Evolutionary conservation across 2,329 filamentous ascomycete species (phyloP).

Genomic region (Fusarium sp.): DNA sequence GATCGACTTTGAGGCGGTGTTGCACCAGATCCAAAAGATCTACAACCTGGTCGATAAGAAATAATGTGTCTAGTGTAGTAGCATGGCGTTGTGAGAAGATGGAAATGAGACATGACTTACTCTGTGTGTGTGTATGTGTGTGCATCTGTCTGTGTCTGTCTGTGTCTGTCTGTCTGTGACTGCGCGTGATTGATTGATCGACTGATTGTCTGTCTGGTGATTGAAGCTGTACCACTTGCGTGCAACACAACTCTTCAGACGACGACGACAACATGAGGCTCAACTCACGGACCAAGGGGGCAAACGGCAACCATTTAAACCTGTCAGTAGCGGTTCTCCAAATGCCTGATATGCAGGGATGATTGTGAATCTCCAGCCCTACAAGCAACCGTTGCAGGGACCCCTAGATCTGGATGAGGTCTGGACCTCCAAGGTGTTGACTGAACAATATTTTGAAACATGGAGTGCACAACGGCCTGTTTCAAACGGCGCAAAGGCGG

Average conservation of each 20-base stretch:
- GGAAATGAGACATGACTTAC: conserved; percentile 21
- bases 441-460: conserved; percentile 7
- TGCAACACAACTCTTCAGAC: background rate
- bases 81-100: conserved; percentile 12
- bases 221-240: background rate
- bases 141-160: conserved; percentile 1
- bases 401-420: conserved; percentile 26
- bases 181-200: background rate
- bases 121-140: background rate
- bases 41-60: conserved; percentile 61
- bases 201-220: background rate
- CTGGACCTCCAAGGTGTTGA: conserved; percentile 35
- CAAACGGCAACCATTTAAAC: conserved; percentile 27
- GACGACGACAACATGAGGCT: conserved; percentile 2
- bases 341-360: conserved; percentile 39
- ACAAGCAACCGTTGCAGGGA: conserved; percentile 32
- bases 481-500: background rate
- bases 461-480: background rate
- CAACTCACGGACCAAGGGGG: background rate
- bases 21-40: conserved; percentile 69
- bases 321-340: conserved; percentile 26
- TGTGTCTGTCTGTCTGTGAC: conserved; percentile 3
- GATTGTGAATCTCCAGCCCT: conserved; percentile 28
- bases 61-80: conserved; percentile 5
- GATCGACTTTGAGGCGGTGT: conserved; percentile 66